These are phyloP conservation scores for Beta lomatogona DNA, from an alignment of 179 eudicot genomes.

Conservation along the genomic window DNA sequence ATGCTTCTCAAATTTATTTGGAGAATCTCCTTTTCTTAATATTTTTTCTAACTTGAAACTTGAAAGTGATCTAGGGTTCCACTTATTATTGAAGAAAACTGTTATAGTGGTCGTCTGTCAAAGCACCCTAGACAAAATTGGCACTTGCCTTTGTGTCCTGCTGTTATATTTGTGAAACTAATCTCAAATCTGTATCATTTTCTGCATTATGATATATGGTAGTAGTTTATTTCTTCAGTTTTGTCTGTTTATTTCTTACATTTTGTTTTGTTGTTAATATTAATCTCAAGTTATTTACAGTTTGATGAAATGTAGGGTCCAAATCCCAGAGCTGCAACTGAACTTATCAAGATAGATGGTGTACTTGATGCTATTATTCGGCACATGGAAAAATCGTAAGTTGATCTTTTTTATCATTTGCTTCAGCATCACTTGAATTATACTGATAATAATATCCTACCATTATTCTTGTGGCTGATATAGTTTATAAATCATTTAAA, in stretches of 20 bases:
- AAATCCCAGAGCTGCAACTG: conserved; percentile 87
- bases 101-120: not conserved
- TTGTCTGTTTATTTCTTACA: not conserved
- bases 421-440: conserved; percentile 1
- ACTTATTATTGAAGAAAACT: not conserved
- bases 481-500: not conserved
- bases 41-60: not conserved
- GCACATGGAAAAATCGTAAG: conserved; percentile 80
- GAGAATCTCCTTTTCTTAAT: not conserved
- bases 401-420: conserved; percentile 26
- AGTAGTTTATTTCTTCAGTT: not conserved
- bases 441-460: not conserved
- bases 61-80: not conserved
- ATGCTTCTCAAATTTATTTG: not conserved
- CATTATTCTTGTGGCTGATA: not conserved
- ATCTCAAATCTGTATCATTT: not conserved
- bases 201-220: not conserved
- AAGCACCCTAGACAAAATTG: too few species aligned
- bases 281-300: conserved; percentile 18
- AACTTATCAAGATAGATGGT: conserved; percentile 73
- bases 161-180: not conserved
- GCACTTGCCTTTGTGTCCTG: not conserved
- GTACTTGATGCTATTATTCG: conserved; percentile 76
- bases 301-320: conserved; percentile 69
- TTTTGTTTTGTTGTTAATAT: not conserved